These are phyloP conservation scores for Coemansia sp. DNA, from an alignment of 192 early-diverging fungal species.

Conservation along the genomic window DNA sequence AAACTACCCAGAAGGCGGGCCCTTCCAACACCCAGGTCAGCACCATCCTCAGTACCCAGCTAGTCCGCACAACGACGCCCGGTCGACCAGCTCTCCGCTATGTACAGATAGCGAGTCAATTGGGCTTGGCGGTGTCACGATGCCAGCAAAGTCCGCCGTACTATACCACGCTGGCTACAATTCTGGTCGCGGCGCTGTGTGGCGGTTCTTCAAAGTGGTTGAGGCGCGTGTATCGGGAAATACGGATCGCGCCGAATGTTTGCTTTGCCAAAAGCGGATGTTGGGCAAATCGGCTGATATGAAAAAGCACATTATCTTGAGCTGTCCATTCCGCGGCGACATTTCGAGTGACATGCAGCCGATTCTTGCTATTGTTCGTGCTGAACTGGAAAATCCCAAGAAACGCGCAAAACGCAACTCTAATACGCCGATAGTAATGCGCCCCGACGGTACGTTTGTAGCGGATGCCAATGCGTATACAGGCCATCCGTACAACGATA, in stretches of 20 bases:
- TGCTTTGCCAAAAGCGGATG: slow-evolving; percentile 55
- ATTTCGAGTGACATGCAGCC: slow-evolving; percentile 49
- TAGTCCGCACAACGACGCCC: slow-evolving; percentile 18
- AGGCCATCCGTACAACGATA: slow-evolving; percentile 4
- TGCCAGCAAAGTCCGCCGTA: slow-evolving; percentile 45
- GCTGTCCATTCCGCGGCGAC: slow-evolving; percentile 38
- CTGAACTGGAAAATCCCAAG: slow-evolving; percentile 55
- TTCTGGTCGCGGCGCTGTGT: slow-evolving; percentile 52
- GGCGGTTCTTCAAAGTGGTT: slow-evolving; percentile 53
- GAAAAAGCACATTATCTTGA: slow-evolving; percentile 54
- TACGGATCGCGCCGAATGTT: slow-evolving; percentile 55
- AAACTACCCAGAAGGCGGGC: slow-evolving; percentile 12
- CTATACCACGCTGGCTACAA: slow-evolving; percentile 52
- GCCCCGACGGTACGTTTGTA: slow-evolving; percentile 45
- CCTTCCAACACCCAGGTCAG: slow-evolving; percentile 11
- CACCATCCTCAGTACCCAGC: neutral
- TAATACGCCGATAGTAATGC: slow-evolving; percentile 46
- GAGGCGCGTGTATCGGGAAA: slow-evolving; percentile 54
- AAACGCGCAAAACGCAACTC: slow-evolving; percentile 55
- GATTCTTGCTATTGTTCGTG: slow-evolving; percentile 48
- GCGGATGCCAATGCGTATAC: slow-evolving; percentile 22
- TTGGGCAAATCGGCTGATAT: slow-evolving; percentile 57
- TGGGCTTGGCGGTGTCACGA: slow-evolving; percentile 29
- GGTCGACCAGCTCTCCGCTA: slow-evolving; percentile 18
- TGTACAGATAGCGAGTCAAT: slow-evolving; percentile 11